phyloP scores from a whole-genome alignment of 2,329 filamentous ascomycete species.

The Ilyonectria robusta region DNA sequence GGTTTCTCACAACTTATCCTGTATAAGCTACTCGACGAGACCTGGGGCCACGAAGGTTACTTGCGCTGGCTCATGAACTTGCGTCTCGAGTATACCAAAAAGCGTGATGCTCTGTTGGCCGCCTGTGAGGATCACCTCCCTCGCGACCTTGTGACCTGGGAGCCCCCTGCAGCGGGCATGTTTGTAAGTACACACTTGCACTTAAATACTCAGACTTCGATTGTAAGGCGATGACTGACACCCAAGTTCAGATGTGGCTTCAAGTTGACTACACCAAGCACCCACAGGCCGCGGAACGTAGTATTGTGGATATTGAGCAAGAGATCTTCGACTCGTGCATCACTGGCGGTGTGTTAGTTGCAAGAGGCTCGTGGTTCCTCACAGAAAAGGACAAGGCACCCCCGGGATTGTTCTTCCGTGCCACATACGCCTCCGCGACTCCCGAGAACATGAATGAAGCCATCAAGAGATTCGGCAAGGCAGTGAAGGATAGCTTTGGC shows the following conservation, averaged over 20 bases:
- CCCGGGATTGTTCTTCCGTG: conserved; percentile 85
- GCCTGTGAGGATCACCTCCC: conserved; percentile 88
- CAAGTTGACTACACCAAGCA: conserved; percentile 77
- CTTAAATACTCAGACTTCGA: conserved; percentile 1
- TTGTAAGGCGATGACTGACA: conserved; percentile 5
- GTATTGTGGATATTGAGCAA: conserved; percentile 81
- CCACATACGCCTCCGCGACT: conserved; percentile 88
- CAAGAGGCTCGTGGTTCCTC: conserved; percentile 91
- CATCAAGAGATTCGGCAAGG: conserved; percentile 81
- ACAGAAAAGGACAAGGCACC: conserved; percentile 75
- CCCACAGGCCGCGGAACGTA: conserved; percentile 68
- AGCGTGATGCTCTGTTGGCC: conserved; percentile 81
- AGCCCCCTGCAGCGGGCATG: conserved; percentile 89
- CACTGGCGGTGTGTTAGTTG: conserved; percentile 82
- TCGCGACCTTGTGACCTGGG: conserved; percentile 82
- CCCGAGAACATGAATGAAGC: conserved; percentile 79
- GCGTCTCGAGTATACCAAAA: conserved; percentile 83
- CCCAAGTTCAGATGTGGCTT: conserved; percentile 76
- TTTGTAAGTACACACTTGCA: conserved; percentile 76
- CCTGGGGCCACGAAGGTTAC: conserved; percentile 94
- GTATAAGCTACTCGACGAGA: conserved; percentile 91
- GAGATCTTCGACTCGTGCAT: conserved; percentile 86
- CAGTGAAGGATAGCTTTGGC: conserved; percentile 73
- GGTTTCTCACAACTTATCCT: conserved; percentile 88
- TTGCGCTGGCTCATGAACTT: conserved; percentile 90